Conservation (phyloP, 768 basidiomycete species). For the Tricholoma furcatifolium region DNA sequence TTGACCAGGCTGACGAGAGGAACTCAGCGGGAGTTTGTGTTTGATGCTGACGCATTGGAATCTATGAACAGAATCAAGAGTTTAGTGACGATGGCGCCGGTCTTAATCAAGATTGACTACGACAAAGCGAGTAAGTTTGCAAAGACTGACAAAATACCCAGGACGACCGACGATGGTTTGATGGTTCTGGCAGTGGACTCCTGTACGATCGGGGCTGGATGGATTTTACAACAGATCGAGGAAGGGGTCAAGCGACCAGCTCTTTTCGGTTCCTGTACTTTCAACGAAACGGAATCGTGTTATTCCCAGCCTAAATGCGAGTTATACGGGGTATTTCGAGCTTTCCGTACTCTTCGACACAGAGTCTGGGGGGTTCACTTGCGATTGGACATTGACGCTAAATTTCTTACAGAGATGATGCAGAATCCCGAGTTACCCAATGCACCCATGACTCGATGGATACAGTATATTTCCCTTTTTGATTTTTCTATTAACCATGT, state of each 20-base stretch:
- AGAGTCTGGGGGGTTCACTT: conserved; percentile 31
- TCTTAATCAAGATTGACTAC: conserved; percentile 33
- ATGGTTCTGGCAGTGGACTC: conserved; percentile 35
- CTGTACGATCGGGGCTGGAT: conserved; percentile 29
- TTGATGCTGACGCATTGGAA: conserved; percentile 18
- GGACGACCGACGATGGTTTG: too few relatives aligned
- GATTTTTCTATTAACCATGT: conserved; percentile 35
- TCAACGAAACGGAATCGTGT: conserved; percentile 26
- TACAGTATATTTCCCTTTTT: too few relatives aligned
- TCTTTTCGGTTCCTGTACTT: conserved; percentile 31
- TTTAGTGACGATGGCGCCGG: conserved; percentile 20
- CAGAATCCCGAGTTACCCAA: conserved; percentile 38
- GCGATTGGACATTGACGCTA: too few relatives aligned
- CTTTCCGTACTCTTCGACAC: conserved; percentile 27
- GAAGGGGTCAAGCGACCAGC: conserved; percentile 21
- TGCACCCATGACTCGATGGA: conserved; percentile 36
- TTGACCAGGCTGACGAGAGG: conserved; percentile 17
- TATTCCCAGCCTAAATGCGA: too few relatives aligned
- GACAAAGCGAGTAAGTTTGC: neutral
- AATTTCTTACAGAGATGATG: too few relatives aligned
- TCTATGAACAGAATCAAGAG: conserved; percentile 27
- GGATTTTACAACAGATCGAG: conserved; percentile 29
- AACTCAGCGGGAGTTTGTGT: conserved; percentile 21
- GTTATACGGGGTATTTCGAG: conserved; percentile 34
- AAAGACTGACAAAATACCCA: conserved; percentile 10